Evolutionary conservation across 345 rosid genomes (phyloP).

Genomic region (Anacardium occidentale): DNA sequence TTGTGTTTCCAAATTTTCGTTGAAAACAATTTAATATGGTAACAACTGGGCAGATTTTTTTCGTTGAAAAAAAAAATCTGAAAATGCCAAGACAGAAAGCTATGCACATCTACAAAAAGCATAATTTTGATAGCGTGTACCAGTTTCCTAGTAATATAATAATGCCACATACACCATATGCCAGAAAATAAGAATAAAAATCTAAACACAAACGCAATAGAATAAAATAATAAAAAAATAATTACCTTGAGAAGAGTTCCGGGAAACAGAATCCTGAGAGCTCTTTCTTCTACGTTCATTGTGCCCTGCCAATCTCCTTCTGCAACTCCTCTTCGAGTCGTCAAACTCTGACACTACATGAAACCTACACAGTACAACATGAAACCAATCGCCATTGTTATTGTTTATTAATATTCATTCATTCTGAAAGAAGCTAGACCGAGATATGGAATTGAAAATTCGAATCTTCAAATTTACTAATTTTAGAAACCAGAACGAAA

Average conservation of each 20-base stretch:
- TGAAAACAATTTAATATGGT: neutral
- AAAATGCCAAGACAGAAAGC: neutral
- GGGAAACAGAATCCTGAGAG: conserved; percentile 39
- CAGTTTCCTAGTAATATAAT: neutral
- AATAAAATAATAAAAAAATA: neutral
- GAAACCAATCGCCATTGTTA: neutral
- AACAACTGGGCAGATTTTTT: too few species aligned
- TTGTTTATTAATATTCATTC: neutral
- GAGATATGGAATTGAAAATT: neutral
- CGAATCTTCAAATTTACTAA: neutral
- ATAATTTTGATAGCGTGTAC: neutral
- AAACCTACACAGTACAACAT: conserved; percentile 35
- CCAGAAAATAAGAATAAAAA: neutral
- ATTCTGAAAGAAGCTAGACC: neutral
- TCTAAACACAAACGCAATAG: neutral
- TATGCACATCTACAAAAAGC: neutral
- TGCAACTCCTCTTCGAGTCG: conserved; percentile 62
- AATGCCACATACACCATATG: conserved; percentile 20
- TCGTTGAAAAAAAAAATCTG: neutral
- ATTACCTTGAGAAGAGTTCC: conserved; percentile 44
- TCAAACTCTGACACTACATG: conserved; percentile 62
- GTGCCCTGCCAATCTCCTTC: conserved; percentile 70
- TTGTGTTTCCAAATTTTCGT: too few species aligned
- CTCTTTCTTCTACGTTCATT: conserved; percentile 65
- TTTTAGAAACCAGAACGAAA: neutral